Base-by-base conservation (phyloP, 1,284 basidiomycete genomes). In the Naganishia liquefaciens region DNA sequence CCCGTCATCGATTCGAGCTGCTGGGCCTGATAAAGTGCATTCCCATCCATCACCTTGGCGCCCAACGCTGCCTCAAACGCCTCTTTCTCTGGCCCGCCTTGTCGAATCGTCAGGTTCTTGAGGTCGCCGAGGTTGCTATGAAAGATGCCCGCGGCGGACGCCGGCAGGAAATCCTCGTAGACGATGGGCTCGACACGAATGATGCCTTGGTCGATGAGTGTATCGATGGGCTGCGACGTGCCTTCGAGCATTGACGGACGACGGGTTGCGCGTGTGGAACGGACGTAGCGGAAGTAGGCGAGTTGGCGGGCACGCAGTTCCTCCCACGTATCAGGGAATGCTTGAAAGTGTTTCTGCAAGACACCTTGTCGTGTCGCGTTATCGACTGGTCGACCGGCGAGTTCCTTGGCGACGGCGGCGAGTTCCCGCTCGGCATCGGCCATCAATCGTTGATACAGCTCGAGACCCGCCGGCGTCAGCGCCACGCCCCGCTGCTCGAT, bases 91-190 rank as follows among this genome's bases (percentile, higher is more conserved):
- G 64, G 64, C 5, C 64, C 64, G 17, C 50, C 55, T 33, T 55
- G n/a, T 39, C 25, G 30, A 6, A 23, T 52, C 52, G 4, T 39
- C 33, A n/a, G 66, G 55, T 54, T 67, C 63, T 61, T 54, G 30
- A 43, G 63, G 46, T 72, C 70, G 44, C 71, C 74, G 13, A 77
- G 69, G 65, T 81, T 81, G 37, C 73, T 76, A 64, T 77, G 76
- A 70, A 81, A 81, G 62, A 81, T 81, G 11, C 80, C 79, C 0
- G 80, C 80, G 7, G 80, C 80, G 3, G 73, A 75, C 2, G 79
- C 79, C 0, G 80, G 80, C 17, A 81, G 67, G 68, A 81, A 81
- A 64, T 80, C 80, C 65, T 81, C 80, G 66, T 80, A 81, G 9
- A 76, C 75, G 23, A 81, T 73, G 7, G 79, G 77, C 40, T 73